phyloP scores from a whole-genome alignment of 768 basidiomycete genomes.

The Candolleomyces eurysporus region DNA sequence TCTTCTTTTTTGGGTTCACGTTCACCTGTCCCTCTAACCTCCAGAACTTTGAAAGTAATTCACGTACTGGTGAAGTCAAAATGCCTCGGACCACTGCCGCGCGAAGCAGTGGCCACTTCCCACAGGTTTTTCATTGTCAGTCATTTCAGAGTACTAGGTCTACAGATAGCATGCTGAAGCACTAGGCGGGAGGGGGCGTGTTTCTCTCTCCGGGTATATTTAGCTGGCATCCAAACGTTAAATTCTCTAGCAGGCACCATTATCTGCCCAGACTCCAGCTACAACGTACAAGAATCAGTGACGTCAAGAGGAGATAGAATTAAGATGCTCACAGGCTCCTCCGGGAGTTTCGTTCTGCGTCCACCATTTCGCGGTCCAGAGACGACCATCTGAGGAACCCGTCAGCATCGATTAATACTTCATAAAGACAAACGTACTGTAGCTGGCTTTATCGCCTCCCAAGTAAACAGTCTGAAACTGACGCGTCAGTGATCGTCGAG shows the following conservation, averaged over 20 bases:
- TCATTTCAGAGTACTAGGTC: no score
- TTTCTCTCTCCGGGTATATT: no score
- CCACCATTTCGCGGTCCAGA: constrained; percentile 68
- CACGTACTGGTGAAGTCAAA: no score
- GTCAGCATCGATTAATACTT: background rate
- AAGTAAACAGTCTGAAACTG: constrained; percentile 37
- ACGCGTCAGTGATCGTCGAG: background rate
- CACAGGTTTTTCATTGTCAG: no score
- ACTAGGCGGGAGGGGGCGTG: no score
- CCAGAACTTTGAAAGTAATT: no score
- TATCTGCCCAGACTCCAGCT: constrained; percentile 58
- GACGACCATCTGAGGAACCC: constrained; percentile 36
- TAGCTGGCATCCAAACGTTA: no score
- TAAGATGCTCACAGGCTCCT: constrained; percentile 36
- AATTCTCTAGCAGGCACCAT: constrained; percentile 40
- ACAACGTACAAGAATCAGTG: constrained; percentile 5
- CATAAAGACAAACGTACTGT: constrained; percentile 30
- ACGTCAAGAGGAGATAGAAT: background rate
- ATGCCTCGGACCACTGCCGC: no score
- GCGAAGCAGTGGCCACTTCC: no score
- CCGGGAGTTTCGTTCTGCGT: constrained; percentile 57
- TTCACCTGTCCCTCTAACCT: no score
- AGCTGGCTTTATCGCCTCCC: constrained; percentile 45
- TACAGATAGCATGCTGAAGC: no score
- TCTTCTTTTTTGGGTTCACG: no score